Evolutionary conservation across 371 early-diverging fungal species (phyloP), one percentile per base, ranked within the genome.

Genomic region (Lichtheimia corymbifera): DNA sequence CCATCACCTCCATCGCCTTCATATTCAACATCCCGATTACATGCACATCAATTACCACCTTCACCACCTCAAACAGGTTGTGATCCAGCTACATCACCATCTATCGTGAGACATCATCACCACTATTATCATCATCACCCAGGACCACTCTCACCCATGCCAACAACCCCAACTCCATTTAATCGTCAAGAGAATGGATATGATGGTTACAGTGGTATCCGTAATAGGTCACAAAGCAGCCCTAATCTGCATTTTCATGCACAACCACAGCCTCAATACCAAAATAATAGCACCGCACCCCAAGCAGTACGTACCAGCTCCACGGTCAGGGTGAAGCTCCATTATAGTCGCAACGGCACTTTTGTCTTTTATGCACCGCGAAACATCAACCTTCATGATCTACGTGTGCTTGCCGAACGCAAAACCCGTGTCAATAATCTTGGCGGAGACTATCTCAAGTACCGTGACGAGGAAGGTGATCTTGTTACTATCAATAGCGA

Each of bases 381-480:
- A 51, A 81, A 86, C 43, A 85, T 90, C 59, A 73, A 86, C 20
- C 90, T 83, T 72, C 67, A 64, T 17, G 92, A 91, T 51, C 74
- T 96, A 43, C 69, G 82, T 15, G 80, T 80, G 44, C 80, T 88
- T 35, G 86, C 94, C 11, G 92, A 92, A 70, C 78, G 88, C 56
- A 95, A 95, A 73, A 84, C 94, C 59, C 51, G 58, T 13, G 27
- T 43, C 28, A 52, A 53, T 12, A 54, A 50, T 5, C 65, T 81
- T 54, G 61, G 72, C 5, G 58, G 52, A 13, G 62, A 77, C 20
- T 55, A 72, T 45, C 27, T 94, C 55, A 83, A 87, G 61, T 95
- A 93, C 71, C 82, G 81, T 64, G 94, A 95, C 66, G 93, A 93
- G 66, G 94, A 93, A 58, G 90, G 91, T 25, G 93, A 95, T 66